Base-by-base conservation (phyloP, 2,329 filamentous ascomycete species). In the Cladosporium cucumerinum region DNA sequence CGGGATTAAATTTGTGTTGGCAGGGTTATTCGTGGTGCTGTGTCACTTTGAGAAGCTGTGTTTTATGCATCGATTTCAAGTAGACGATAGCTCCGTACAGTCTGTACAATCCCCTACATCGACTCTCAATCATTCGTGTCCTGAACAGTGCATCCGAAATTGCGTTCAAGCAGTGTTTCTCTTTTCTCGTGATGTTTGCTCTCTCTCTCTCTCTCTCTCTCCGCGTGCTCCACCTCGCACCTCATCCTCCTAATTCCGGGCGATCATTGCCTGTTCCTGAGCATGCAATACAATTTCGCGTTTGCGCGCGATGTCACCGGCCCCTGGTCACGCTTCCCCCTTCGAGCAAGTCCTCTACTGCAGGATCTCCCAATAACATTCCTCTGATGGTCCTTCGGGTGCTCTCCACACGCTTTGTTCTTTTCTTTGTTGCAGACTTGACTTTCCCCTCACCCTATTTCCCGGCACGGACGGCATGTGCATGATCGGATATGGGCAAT, bases 201-300 rank as follows among this genome's bases (percentile, higher is more conserved):
- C 39, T 46, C n/a, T 16, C 21, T 43, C 36, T 16, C 21, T 43
- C 36, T n/a, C 26, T 54, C 39, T 46, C n/a, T 16, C 21, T 43
- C 36, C 55, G 32, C 55, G 32, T 57, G 30, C 30, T 34, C 23
- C 30, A 14, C 39, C 11, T 32, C 14, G 12, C 11, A 26, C 34
- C 25, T 7, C 21, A n/a, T 30, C 36, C 2, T 7, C 23, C 14
- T 28, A 8, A 58, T 43, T 10, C 34, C 55, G 25, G 55, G 34
- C 55, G 55, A 58, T 58, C 55, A 46, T 46, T 58, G 36, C 55
- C 55, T 58, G 55, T 58, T 58, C 55, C 55, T 58, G 55, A 58
- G 32, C 23, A 58, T 46, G 55, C 55, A 58, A 43, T 23, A 43
- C 34, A 34, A 25, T 39, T 21, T 57, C 54, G 54, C 32, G 21